These are phyloP conservation scores for Tardiomyces blankii DNA, from an alignment of 1,139 yeast species.

Conservation along the genomic window DNA sequence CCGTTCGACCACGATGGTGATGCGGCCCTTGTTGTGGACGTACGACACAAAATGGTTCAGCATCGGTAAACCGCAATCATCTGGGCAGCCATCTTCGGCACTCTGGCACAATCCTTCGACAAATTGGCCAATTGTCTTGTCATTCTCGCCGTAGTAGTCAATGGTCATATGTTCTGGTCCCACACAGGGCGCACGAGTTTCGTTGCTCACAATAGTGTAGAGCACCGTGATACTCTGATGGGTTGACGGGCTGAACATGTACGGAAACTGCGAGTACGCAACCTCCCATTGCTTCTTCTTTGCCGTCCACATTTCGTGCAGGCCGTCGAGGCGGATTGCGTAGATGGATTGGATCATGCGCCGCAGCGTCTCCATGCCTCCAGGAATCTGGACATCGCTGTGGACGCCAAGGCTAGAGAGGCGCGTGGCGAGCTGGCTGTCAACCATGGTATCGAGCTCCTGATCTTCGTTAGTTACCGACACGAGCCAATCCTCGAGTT, in stretches of 20 bases:
- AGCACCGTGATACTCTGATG: conserved; percentile 74
- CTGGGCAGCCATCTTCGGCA: conserved; percentile 57
- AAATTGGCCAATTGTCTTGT: conserved; percentile 80
- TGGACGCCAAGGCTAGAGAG: conserved; percentile 9
- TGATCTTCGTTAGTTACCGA: conserved; percentile 9
- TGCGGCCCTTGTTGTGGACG: conserved; percentile 79
- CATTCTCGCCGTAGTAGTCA: conserved; percentile 86
- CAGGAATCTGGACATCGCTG: conserved; percentile 14
- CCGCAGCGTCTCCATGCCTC: conserved; percentile 12
- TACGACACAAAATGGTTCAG: conserved; percentile 76
- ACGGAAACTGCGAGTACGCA: conserved; percentile 37
- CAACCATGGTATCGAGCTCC: conserved; percentile 6
- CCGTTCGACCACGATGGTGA: conserved; percentile 65
- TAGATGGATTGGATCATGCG: conserved; percentile 17
- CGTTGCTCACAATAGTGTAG: conserved; percentile 72
- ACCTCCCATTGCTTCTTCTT: conserved; percentile 52
- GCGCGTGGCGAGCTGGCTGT: neutral
- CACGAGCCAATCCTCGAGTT: conserved; percentile 38
- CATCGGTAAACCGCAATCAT: conserved; percentile 65
- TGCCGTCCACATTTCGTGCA: conserved; percentile 21
- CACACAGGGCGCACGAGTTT: conserved; percentile 81
- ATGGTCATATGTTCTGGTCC: conserved; percentile 80
- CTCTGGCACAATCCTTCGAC: conserved; percentile 73
- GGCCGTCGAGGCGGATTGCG: conserved; percentile 13
- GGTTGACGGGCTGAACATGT: conserved; percentile 48